Percentiles rank a stretch among this genome's conserved stretches.
These are phyloP conservation scores for Pseudogymnoascus sp. DNA, from an alignment of 2,329 filamentous ascomycete genomes.

Conservation along the genomic window DNA sequence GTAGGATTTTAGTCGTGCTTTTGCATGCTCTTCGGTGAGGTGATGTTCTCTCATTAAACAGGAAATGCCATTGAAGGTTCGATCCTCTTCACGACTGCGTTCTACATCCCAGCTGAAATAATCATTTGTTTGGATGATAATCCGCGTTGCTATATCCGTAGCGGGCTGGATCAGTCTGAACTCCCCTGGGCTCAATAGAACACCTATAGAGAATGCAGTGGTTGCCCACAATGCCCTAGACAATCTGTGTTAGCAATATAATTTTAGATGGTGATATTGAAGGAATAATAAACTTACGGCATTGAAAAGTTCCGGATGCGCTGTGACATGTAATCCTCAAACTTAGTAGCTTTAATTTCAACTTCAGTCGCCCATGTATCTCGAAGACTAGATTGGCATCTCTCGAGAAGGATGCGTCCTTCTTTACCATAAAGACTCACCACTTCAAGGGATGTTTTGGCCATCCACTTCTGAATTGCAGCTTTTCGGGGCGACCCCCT, in stretches of 20 bases:
- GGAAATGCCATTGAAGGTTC: neutral
- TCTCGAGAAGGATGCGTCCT: neutral
- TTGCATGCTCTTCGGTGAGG: neutral
- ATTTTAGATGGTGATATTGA: neutral
- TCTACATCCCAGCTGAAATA: neutral
- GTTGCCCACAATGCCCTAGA: neutral
- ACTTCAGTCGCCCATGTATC: neutral
- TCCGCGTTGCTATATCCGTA: neutral
- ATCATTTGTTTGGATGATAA: neutral
- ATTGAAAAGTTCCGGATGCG: neutral
- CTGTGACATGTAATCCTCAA: neutral
- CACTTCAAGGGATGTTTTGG: neutral
- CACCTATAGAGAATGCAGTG: neutral
- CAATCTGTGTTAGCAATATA: neutral
- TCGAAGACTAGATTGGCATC: neutral
- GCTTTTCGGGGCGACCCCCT: neutral
- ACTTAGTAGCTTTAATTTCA: neutral
- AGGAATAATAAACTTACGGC: neutral
- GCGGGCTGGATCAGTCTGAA: neutral
- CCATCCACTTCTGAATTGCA: neutral
- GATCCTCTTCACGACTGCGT: neutral
- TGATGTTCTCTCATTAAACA: neutral
- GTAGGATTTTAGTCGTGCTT: neutral
- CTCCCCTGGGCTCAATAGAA: neutral
- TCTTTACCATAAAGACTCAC: neutral